phyloP scores from a whole-genome alignment of 2,329 filamentous ascomycete genomes.

The Leptodontidium sp. region DNA sequence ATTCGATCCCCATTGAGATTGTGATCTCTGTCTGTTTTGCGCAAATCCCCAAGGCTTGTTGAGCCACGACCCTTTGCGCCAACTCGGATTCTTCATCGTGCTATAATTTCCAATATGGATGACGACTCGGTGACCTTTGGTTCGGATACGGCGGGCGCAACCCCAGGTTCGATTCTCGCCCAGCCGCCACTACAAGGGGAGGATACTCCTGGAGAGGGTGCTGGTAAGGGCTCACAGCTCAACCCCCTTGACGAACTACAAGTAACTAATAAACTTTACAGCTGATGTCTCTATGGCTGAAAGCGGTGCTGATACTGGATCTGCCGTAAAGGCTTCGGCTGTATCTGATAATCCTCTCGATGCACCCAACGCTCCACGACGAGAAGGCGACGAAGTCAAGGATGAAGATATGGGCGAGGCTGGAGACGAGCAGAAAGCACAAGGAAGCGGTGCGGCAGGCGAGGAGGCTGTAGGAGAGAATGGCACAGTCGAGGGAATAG shows the following conservation, averaged over 20 bases:
- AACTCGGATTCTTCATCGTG: slow-evolving; percentile 37
- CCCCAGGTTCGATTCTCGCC: slow-evolving; percentile 62
- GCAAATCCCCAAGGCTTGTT: slow-evolving; percentile 15
- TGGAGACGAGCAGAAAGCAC: slow-evolving; percentile 59
- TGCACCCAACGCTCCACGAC: slow-evolving; percentile 69
- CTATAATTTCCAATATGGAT: slow-evolving; percentile 59
- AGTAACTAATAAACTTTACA: slow-evolving; percentile 21
- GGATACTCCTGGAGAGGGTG: slow-evolving; percentile 38
- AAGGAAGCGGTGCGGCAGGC: slow-evolving; percentile 53
- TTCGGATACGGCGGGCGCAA: slow-evolving; percentile 64
- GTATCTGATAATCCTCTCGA: slow-evolving; percentile 73
- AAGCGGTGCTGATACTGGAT: slow-evolving; percentile 46
- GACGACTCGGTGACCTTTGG: slow-evolving; percentile 63
- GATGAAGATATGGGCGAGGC: slow-evolving; percentile 85
- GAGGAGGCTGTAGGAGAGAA: slow-evolving; percentile 46
- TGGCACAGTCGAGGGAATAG: slow-evolving; percentile 60
- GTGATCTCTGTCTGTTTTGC: slow-evolving; percentile 11
- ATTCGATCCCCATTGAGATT: background rate
- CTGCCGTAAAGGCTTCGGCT: slow-evolving; percentile 61
- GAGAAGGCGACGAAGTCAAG: slow-evolving; percentile 67
- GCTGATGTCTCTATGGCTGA: slow-evolving; percentile 72
- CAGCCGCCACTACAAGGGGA: slow-evolving; percentile 62
- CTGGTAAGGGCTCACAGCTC: slow-evolving; percentile 42
- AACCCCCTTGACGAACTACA: slow-evolving; percentile 12
- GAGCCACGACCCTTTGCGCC: slow-evolving; percentile 42